Percentiles rank a stretch among this genome's conserved stretches.
Conservation (phyloP, 2,329 filamentous ascomycete species). For the Fonsecaea monophora region DNA sequence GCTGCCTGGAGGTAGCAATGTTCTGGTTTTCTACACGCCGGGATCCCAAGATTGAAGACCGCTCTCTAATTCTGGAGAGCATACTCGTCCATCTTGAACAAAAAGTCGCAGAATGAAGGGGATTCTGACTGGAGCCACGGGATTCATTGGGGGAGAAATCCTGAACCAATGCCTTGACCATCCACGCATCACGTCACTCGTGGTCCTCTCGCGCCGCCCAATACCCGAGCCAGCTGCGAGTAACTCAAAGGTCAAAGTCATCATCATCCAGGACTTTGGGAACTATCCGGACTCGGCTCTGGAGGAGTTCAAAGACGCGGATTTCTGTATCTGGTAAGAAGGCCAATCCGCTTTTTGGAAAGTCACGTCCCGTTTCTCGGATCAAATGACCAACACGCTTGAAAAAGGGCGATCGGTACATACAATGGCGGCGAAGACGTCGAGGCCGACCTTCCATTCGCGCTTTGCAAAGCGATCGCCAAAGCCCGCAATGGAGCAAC, state of each 20-base stretch:
- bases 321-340: slow-evolving; percentile 55
- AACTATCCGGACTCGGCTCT: slow-evolving; percentile 57
- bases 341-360: background rate
- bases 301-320: slow-evolving; percentile 49
- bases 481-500: slow-evolving; percentile 1
- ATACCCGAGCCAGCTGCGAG: slow-evolving; percentile 50
- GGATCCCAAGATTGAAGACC: background rate
- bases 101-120: slow-evolving; percentile 59
- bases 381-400: background rate
- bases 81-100: background rate
- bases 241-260: slow-evolving; percentile 58
- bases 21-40: background rate
- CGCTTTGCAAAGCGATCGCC: slow-evolving; percentile 30
- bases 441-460: slow-evolving; percentile 28
- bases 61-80: background rate
- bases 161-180: slow-evolving; percentile 60
- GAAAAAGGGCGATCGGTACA: slow-evolving; percentile 16
- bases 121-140: slow-evolving; percentile 65
- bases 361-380: background rate
- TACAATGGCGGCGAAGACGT: slow-evolving; percentile 19
- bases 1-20: background rate
- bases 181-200: slow-evolving; percentile 58
- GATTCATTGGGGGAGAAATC: slow-evolving; percentile 62
- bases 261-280: slow-evolving; percentile 62
- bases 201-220: slow-evolving; percentile 59